phyloP scores from a whole-genome alignment of 2,329 filamentous ascomycete genomes.

The Dactylellina haptotyla region DNA sequence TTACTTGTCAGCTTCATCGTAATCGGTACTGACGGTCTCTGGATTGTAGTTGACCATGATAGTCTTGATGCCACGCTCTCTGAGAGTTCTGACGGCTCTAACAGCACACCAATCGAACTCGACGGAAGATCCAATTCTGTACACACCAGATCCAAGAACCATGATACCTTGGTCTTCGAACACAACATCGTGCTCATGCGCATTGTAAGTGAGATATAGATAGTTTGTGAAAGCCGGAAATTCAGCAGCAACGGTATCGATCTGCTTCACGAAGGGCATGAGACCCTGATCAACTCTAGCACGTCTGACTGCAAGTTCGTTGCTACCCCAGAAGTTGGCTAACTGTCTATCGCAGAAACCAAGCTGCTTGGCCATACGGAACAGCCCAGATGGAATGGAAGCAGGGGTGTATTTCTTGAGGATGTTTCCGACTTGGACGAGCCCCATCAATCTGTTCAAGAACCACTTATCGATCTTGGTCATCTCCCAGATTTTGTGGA shows the following conservation, averaged over 20 bases:
- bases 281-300: constrained; percentile 83
- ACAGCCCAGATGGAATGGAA: constrained; percentile 71
- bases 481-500: constrained; percentile 97
- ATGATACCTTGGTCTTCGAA: constrained; percentile 94
- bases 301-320: constrained; percentile 87
- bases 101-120: constrained; percentile 99
- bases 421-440: constrained; percentile 86
- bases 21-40: constrained; percentile 89
- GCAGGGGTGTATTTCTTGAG: constrained; percentile 78
- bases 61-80: constrained; percentile 86
- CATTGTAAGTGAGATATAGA: constrained; percentile 95
- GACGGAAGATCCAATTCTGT: constrained; percentile 95
- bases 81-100: constrained; percentile 87
- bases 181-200: constrained; percentile 79
- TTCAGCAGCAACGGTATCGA: constrained; percentile 94
- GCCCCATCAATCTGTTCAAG: constrained; percentile 85
- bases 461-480: constrained; percentile 99
- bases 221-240: constrained; percentile 97
- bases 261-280: constrained; percentile 92
- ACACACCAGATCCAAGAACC: constrained; percentile 95
- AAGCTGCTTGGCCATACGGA: constrained; percentile 88
- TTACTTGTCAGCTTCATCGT: constrained; percentile 84
- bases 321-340: constrained; percentile 92
- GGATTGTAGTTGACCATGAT: constrained; percentile 97
- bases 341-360: constrained; percentile 95